A percentile compares a stretch with the other conserved stretches of the same genome.
These are phyloP conservation scores for Opeltia flavorubescens DNA, from an alignment of 495 filamentous ascomycete species.

Conservation along the genomic window DNA sequence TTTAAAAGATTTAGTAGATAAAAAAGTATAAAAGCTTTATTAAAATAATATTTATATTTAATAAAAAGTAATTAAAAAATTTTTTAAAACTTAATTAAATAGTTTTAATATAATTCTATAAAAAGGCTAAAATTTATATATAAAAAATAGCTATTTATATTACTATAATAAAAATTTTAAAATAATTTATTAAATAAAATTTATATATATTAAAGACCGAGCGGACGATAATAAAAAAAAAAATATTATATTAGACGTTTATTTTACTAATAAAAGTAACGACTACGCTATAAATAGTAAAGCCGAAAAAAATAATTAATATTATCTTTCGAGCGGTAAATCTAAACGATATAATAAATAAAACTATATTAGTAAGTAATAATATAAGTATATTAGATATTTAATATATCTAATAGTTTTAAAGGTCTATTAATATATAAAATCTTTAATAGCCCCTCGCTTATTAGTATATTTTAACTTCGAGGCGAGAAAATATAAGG, in stretches of 20 bases:
- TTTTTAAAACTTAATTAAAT: slow-evolving; percentile 43
- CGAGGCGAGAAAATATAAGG: neutral
- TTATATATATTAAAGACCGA: slow-evolving; percentile 43
- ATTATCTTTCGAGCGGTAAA: slow-evolving; percentile 34
- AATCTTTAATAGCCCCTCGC: too few species aligned
- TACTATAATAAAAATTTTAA: slow-evolving; percentile 30
- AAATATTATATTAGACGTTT: slow-evolving; percentile 18
- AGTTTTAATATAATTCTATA: slow-evolving; percentile 31
- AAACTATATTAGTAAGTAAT: slow-evolving; percentile 17
- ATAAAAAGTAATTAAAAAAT: slow-evolving; percentile 35
- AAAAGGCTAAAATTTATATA: slow-evolving; percentile 30
- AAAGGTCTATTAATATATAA: neutral
- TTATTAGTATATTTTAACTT: too few species aligned
- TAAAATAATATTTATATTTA: slow-evolving; percentile 28
- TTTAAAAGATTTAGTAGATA: slow-evolving; percentile 34
- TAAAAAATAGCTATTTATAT: slow-evolving; percentile 37
- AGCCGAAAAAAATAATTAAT: slow-evolving; percentile 31
- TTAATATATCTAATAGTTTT: slow-evolving; percentile 17
- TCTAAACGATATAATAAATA: slow-evolving; percentile 29
- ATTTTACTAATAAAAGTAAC: slow-evolving; percentile 33
- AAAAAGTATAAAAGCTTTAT: slow-evolving; percentile 33
- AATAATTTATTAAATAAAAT: slow-evolving; percentile 31
- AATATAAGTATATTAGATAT: slow-evolving; percentile 15
- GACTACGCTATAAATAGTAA: slow-evolving; percentile 27
- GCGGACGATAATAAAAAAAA: slow-evolving; percentile 17